Evolutionary conservation across 2,329 filamentous ascomycete species (phyloP).

Genomic region (Mycosphaerella arachidis): DNA sequence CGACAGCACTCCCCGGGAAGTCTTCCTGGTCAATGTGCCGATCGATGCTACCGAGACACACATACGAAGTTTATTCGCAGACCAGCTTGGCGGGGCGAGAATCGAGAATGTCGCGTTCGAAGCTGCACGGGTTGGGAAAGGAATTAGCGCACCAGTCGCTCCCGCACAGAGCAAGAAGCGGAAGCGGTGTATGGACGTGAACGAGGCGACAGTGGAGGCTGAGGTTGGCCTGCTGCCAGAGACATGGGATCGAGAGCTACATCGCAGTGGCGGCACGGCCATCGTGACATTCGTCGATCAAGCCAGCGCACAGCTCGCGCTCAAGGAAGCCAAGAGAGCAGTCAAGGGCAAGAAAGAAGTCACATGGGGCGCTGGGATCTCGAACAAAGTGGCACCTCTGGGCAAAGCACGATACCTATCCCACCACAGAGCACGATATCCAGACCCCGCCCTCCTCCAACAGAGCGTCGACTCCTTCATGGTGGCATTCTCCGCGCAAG

Average conservation of each 20-base stretch:
- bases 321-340: conserved; percentile 68
- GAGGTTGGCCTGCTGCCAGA: conserved; percentile 55
- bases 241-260: conserved; percentile 68
- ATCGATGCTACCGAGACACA: conserved; percentile 75
- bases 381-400: conserved; percentile 53
- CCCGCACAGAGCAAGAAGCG: conserved; percentile 49
- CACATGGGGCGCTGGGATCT: conserved; percentile 62
- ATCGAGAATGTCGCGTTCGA: conserved; percentile 78
- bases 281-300: conserved; percentile 80
- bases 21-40: conserved; percentile 90
- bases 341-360: conserved; percentile 56
- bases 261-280: conserved; percentile 71
- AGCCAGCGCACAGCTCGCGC: conserved; percentile 67
- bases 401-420: conserved; percentile 52
- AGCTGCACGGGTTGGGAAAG: conserved; percentile 48
- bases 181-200: conserved; percentile 45
- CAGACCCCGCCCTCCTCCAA: conserved; percentile 63
- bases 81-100: conserved; percentile 69
- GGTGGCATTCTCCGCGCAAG: conserved; percentile 63
- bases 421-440: conserved; percentile 69
- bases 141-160: conserved; percentile 31
- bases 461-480: conserved; percentile 79
- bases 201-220: conserved; percentile 45
- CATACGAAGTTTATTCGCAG: conserved; percentile 69
- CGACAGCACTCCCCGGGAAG: conserved; percentile 66